These are phyloP conservation scores for Nemania diffusa DNA, from an alignment of 2,329 filamentous ascomycete species.

Conservation along the genomic window DNA sequence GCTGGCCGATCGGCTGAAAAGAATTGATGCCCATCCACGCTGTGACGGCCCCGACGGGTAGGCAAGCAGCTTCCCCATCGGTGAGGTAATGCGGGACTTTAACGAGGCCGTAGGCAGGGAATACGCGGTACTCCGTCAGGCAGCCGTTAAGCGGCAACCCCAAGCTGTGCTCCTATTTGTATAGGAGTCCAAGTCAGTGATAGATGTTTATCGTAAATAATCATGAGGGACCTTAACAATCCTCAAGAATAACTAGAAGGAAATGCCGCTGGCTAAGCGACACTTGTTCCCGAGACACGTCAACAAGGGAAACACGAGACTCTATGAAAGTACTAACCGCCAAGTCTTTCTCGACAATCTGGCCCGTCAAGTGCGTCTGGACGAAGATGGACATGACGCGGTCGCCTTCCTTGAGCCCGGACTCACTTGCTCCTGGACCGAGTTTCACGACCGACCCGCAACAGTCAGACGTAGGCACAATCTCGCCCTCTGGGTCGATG, in stretches of 20 bases:
- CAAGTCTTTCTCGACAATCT: constrained; percentile 66
- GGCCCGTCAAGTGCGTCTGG: constrained; percentile 66
- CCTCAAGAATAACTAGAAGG: neutral
- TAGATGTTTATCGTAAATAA: neutral
- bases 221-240: neutral
- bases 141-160: constrained; percentile 70
- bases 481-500: constrained; percentile 52
- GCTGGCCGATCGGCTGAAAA: constrained; percentile 64
- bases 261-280: no score
- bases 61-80: constrained; percentile 67
- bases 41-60: constrained; percentile 71
- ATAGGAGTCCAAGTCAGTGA: neutral
- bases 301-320: neutral
- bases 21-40: constrained; percentile 74
- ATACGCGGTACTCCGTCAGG: constrained; percentile 68
- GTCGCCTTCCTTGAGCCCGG: constrained; percentile 64
- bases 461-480: constrained; percentile 77
- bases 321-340: constrained; percentile 7
- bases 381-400: constrained; percentile 75
- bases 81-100: constrained; percentile 65
- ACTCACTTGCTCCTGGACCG: constrained; percentile 56
- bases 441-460: constrained; percentile 68
- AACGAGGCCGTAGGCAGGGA: constrained; percentile 66
- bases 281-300: neutral
- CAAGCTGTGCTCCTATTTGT: constrained; percentile 59